Evolutionary conservation across 768 basidiomycete species (phyloP), one percentile per base, ranked within the genome.

Genomic region (Mrakia hoshinonis): DNA sequence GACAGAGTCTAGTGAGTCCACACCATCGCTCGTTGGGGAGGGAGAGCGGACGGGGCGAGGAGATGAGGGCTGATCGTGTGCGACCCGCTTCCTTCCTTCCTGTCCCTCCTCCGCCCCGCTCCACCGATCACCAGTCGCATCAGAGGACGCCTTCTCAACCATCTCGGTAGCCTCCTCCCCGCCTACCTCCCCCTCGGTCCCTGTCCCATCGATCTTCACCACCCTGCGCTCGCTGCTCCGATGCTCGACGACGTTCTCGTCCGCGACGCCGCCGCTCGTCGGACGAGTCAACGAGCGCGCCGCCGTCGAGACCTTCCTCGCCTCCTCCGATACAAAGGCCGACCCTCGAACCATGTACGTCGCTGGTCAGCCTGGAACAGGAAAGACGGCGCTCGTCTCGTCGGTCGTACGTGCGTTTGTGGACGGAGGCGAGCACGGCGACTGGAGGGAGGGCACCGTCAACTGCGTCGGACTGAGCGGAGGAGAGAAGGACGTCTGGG

Each of bases 311-410:
- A 10, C 31, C 26, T 70, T 70, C 51, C 62, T 70, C 49, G 10
- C 20, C 36, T 15, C 58, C n/a, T 47, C 60, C 24, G 38, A 36
- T 6, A 15, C 43, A 43, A 22, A 47, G 58, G 46, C 15, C n/a
- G 26, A 24, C 20, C 47, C 69, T 0, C 38, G 60, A 31, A 64
- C 63, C 24, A 64, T 70, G 51, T 72, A 72, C 64, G 48, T 72
- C 51, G 65, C 70, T 11, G 70, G 70, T 3, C 70, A 66, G 46
- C 70, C 70, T 10, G 70, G 70, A 34, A 72, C 70, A 24, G 70
- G 70, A 0, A 72, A 81, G 75, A 81, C 80, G 15, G 80, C 79
- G 31, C 62, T 77, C 36, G 76, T 79, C 22, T 77, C 77, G 48
- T 75, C 76, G 13, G 54, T 80, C 22, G 77, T 77, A 11, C 58